Conservation (phyloP, 164 flowering plant genomes). For the Liriodendron chinense region DNA sequence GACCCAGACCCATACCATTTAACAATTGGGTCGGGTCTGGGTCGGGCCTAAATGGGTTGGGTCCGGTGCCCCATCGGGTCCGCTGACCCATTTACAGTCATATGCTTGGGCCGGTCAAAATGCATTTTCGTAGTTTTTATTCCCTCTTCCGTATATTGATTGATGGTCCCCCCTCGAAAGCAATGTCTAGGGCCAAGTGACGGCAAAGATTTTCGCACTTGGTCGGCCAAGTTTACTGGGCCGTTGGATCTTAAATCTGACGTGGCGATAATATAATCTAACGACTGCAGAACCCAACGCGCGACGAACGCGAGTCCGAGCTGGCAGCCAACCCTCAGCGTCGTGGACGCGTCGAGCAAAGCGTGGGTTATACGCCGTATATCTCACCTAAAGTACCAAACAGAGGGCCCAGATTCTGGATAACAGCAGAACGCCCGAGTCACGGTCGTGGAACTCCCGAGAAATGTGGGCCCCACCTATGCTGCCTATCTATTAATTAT, state of each 20-base stretch:
- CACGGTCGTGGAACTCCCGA: constrained; percentile 64
- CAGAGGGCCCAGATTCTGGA: neutral
- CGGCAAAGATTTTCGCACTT: neutral
- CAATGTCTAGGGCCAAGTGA: neutral
- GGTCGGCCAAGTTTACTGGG: neutral
- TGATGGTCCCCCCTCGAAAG: neutral
- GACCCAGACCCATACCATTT: too few relatives aligned
- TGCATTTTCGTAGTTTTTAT: neutral
- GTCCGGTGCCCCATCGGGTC: too few relatives aligned
- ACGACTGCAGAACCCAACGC: neutral
- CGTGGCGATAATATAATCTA: neutral
- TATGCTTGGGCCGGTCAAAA: neutral
- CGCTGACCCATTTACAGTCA: too few relatives aligned
- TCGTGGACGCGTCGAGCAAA: neutral
- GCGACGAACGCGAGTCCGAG: constrained; percentile 1
- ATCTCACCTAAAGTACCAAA: neutral
- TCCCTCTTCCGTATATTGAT: neutral
- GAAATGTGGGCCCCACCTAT: constrained; percentile 36
- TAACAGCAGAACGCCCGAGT: constrained; percentile 21
- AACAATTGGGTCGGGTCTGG: too few relatives aligned
- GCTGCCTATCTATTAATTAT: constrained; percentile 32
- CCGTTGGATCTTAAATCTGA: neutral
- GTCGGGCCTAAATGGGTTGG: too few relatives aligned
- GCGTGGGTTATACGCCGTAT: neutral
- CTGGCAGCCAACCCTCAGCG: neutral